Evolutionary conservation across 306 rosid genomes (phyloP).

Genomic region (Quillaja saponaria): DNA sequence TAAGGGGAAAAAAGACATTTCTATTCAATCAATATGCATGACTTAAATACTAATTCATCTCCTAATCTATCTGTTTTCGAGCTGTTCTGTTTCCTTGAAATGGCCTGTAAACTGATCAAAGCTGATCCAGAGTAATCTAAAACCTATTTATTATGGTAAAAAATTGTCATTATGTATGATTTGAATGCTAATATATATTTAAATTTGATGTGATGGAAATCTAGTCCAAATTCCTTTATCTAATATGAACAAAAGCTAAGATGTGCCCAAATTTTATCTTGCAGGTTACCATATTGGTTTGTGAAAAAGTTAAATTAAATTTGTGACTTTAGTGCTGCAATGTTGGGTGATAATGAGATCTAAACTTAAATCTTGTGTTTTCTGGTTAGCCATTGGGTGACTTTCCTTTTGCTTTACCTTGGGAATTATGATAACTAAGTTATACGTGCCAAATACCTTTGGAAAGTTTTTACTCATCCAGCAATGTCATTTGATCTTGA

Average conservation of each 20-base stretch:
- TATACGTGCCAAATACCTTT: constrained; percentile 9
- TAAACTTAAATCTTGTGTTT: constrained; percentile 9
- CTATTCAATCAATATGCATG: constrained; percentile 1
- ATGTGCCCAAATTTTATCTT: background rate
- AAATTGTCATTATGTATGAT: background rate
- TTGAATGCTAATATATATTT: background rate
- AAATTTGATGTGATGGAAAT: background rate
- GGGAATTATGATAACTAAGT: constrained; percentile 9
- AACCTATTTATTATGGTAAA: too few relatives aligned
- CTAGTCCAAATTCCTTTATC: background rate
- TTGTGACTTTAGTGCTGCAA: too few relatives aligned
- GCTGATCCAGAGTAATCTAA: too few relatives aligned
- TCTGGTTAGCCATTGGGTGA: constrained; percentile 17
- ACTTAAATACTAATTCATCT: too few relatives aligned
- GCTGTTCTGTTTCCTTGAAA: too few relatives aligned
- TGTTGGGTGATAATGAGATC: background rate
- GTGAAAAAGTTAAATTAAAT: background rate
- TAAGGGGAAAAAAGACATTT: constrained; percentile 12
- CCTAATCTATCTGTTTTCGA: too few relatives aligned
- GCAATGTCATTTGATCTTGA: constrained; percentile 22
- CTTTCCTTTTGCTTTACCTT: constrained; percentile 19
- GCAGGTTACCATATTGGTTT: background rate
- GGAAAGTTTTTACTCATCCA: constrained; percentile 9
- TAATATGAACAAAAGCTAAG: constrained; percentile 14
- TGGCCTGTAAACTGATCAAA: too few relatives aligned